A percentile compares a stretch with the other conserved stretches of the same genome.
Conservation (phyloP, 2,329 filamentous ascomycete species). For the Verticillium nonalfalfae region DNA sequence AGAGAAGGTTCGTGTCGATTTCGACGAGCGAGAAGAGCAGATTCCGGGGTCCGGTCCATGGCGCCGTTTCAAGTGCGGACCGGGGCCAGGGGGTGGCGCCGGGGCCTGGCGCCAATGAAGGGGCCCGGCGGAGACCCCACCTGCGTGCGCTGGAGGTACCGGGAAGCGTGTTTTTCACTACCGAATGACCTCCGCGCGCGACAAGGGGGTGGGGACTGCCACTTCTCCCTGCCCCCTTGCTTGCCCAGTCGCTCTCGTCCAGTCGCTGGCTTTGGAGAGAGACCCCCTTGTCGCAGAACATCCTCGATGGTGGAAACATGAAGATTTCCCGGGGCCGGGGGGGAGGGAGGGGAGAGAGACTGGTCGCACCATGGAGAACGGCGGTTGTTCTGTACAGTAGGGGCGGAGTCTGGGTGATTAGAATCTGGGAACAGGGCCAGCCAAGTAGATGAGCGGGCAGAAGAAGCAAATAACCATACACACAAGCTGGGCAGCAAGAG, state of each 20-base stretch:
- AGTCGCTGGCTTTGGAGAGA: neutral
- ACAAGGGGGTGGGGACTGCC: no score
- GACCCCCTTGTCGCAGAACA: neutral
- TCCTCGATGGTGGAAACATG: neutral
- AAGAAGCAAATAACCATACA: no score
- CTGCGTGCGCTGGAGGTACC: no score
- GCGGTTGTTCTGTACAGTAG: neutral
- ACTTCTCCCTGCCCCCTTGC: neutral
- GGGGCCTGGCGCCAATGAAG: neutral
- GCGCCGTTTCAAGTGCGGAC: neutral
- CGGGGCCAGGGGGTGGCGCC: neutral
- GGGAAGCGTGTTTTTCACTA: no score
- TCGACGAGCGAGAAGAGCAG: neutral
- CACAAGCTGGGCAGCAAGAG: neutral
- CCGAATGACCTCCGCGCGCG: no score
- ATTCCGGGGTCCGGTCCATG: neutral
- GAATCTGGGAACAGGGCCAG: neutral
- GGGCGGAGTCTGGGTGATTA: neutral
- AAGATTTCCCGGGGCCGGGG: no score
- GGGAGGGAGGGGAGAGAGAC: no score
- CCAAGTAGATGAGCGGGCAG: neutral
- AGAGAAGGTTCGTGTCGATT: neutral
- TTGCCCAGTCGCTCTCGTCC: neutral
- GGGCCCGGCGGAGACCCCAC: neutral
- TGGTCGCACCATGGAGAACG: neutral